Evolutionary conservation across 176 grass and related monocot species (phyloP), one percentile per base, ranked within the genome.

Genomic region (Pharus latifolius): DNA sequence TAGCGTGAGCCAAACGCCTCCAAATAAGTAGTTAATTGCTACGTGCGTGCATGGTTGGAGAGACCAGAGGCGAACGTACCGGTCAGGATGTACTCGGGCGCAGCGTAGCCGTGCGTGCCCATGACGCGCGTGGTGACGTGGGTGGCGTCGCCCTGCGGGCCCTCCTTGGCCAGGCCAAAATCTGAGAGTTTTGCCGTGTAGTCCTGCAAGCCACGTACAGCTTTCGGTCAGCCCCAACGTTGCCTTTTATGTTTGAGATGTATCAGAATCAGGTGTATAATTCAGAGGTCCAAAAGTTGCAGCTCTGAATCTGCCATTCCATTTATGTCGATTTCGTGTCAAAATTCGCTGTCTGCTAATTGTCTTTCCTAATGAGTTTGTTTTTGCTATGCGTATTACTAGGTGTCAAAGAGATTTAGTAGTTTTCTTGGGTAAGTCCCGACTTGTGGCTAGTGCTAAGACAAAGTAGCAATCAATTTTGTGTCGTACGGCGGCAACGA

Each of bases 131-230:
- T 92, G 3, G 80, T 80, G 55, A 92, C 72, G 70, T 92, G 89
- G 11, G 89, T 90, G n/a, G 71, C 83, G 17, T 97, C 88, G 0
- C 86, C 93, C 55, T 79, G 78, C 1, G 93, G 93, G 0, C 93
- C 93, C 38, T 92, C 86, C 82, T 97, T 97, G 0, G 89, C 93
- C 22, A 97, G 78, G 13, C 93, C 93, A 46, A 97, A 97, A 72
- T 97, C 93, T 0, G 93, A 97, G 26, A 97, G 93, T 68, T 97
- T 97, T 26, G 93, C 93, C 50, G 85, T 97, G 83, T 90, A 85
- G 28, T 97, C 93, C 93, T 96, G 88, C 18, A 10, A 30, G 1
- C 3, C 19, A 31, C 4, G 11, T 2, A 19, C 3, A 35, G 16
- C 28, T 44, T 13, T 33, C 35, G 0, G 69, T 73, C 40, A 68